Base-by-base conservation (phyloP, 345 rosid genomes). In the Brassica cretica region DNA sequence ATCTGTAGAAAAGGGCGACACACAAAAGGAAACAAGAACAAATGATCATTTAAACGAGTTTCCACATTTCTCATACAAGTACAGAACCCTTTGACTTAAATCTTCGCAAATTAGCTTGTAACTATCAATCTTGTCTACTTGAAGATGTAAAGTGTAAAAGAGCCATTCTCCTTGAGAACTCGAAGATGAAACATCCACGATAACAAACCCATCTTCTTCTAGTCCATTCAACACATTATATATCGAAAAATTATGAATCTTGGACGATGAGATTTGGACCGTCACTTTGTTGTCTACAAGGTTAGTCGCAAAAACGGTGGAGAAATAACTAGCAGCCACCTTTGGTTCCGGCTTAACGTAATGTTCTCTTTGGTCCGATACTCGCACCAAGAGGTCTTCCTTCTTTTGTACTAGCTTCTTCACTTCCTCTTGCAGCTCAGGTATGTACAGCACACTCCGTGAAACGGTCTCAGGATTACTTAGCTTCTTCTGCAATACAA, bases 401-500 rank as follows among this genome's bases (percentile, higher is more conserved):
- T 88, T 89, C 77, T 77, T 83, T 32, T 78, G 58, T 46, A 18
- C 19, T 61, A 83, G 49, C 33, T 29, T 82, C 79, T 86, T 81
- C 72, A 88, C 82, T 78, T 86, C 59, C 4, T 69, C 74, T 70
- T 87, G 85, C 21, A 88, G 78, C 70, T 88, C 88, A 0, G 90
- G 90, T 55, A 89, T 87, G 81, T 88, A 88, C 56, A 78, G 84
- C 14, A 89, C 41, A 59, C 78, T 85, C 1, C 68, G 58, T 0
- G 88, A 83, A 63, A 89, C 82, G 12, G 88, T 89, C 5, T 72
- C 76, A 4, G 90, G 90, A 75, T 83, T 81, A 75, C 90, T 89
- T 66, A 89, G 24, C 74, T 83, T 89, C 77, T 83, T 88, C 90
- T 85, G 81, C 72, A 66, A 70, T 68, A n/a, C 16, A 64, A 70